A percentile compares a stretch with the other conserved stretches of the same genome.
phyloP scores from a whole-genome alignment of 108 stramenopile species.

The Pseudonitzschia delicatissima region DNA sequence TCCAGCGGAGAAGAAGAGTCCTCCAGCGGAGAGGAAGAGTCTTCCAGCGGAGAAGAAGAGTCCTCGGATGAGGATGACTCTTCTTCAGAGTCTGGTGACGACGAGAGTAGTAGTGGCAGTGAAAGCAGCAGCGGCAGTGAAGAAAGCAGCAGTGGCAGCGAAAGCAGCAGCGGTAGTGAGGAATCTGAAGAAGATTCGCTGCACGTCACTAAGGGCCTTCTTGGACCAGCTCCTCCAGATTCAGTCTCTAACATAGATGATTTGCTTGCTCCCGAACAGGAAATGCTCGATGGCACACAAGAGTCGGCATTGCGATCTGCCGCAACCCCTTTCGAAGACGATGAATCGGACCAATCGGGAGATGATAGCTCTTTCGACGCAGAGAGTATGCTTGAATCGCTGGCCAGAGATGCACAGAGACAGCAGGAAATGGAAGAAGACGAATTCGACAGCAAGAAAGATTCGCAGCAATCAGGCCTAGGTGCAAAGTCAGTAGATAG shows the following conservation, averaged over 20 bases:
- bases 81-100: neutral
- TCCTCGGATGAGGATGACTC: conserved; percentile 16
- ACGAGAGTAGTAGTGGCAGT: conserved; percentile 10
- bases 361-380: conserved; percentile 38
- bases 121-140: conserved; percentile 5
- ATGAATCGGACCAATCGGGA: conserved; percentile 1
- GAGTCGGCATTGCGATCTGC: conserved; percentile 17
- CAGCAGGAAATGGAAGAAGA: conserved; percentile 18
- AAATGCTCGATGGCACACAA: conserved; percentile 24
- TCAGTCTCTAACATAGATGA: conserved; percentile 13
- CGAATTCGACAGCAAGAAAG: neutral
- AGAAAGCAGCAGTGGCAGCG: conserved; percentile 1
- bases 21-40: too few relatives aligned
- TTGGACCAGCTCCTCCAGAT: neutral
- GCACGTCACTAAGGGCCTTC: neutral
- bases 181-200: conserved; percentile 8
- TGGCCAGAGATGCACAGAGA: conserved; percentile 23
- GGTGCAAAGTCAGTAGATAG: too few relatives aligned
- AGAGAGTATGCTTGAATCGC: conserved; percentile 25
- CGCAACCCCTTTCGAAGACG: neutral
- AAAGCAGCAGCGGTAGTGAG: neutral
- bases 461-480: too few relatives aligned
- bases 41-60: conserved; percentile 15
- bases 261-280: conserved; percentile 18
- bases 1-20: too few relatives aligned